A percentile compares a stretch with the other conserved stretches of the same genome.
Conservation (phyloP, 75 land plant genomes). For the Picea glauca region DNA sequence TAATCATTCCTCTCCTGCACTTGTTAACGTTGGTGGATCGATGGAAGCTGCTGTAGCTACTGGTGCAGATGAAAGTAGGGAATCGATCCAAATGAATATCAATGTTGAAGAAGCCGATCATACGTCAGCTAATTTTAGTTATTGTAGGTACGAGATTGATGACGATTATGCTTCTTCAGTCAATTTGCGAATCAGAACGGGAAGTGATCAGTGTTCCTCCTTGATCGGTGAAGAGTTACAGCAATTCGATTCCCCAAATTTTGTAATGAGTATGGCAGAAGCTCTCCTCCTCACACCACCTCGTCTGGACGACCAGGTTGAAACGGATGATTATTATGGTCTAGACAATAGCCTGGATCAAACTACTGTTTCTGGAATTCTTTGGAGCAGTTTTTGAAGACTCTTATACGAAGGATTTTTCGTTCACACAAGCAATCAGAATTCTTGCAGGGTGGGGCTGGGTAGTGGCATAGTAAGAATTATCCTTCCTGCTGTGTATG, state of each 20-base stretch:
- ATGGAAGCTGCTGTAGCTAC: background rate
- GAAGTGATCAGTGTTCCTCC: background rate
- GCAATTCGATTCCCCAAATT: conserved; percentile 9
- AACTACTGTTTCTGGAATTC: background rate
- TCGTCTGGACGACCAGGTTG: background rate
- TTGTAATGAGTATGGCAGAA: conserved; percentile 15
- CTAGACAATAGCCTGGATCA: background rate
- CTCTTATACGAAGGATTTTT: no score
- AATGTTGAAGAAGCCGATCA: no score
- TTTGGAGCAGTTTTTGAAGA: background rate
- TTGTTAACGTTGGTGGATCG: background rate
- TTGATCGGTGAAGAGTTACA: conserved; percentile 7
- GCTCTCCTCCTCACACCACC: conserved; percentile 13
- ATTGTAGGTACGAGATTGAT: no score
- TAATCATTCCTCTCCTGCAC: background rate
- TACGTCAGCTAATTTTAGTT: no score
- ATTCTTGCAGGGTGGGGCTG: no score
- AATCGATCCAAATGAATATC: background rate
- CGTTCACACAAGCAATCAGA: no score
- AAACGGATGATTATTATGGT: background rate
- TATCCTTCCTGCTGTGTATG: no score
- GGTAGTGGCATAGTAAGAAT: no score
- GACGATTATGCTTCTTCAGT: no score
- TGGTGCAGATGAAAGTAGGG: background rate
- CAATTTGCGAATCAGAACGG: background rate